Conservation (phyloP, 495 filamentous ascomycete genomes). For the Penicillium crystallinum region DNA sequence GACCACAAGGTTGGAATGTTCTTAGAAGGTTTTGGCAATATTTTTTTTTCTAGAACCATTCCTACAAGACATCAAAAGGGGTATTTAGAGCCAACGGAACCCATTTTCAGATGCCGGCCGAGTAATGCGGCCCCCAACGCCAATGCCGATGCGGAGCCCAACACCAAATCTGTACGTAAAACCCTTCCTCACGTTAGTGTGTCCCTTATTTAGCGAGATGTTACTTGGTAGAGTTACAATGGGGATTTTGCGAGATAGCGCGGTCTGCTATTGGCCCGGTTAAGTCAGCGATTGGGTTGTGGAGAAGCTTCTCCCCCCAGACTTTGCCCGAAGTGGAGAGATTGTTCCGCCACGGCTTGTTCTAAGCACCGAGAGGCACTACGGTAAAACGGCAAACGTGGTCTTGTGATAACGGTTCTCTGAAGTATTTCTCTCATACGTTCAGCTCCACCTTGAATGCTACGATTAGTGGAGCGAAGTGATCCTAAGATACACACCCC, state of each 20-base stretch:
- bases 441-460: background rate
- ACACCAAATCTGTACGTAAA: background rate
- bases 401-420: background rate
- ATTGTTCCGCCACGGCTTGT: background rate
- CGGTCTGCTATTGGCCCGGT: conserved; percentile 2
- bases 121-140: background rate
- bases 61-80: background rate
- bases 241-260: background rate
- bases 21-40: background rate
- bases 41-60: background rate
- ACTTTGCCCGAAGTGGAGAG: conserved; percentile 10
- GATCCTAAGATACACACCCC: background rate
- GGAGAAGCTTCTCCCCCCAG: conserved; percentile 9
- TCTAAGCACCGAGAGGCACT: background rate
- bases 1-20: background rate
- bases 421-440: background rate
- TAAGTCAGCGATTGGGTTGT: background rate
- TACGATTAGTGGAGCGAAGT: background rate
- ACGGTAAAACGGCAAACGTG: background rate
- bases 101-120: background rate
- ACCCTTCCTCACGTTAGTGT: background rate
- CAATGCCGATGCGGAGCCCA: background rate
- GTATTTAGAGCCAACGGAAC: background rate
- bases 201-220: background rate
- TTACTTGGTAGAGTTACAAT: conserved; percentile 15